These are phyloP conservation scores for Saccharomycopsis guyanensis DNA, from an alignment of 805 yeast species.

Conservation along the genomic window DNA sequence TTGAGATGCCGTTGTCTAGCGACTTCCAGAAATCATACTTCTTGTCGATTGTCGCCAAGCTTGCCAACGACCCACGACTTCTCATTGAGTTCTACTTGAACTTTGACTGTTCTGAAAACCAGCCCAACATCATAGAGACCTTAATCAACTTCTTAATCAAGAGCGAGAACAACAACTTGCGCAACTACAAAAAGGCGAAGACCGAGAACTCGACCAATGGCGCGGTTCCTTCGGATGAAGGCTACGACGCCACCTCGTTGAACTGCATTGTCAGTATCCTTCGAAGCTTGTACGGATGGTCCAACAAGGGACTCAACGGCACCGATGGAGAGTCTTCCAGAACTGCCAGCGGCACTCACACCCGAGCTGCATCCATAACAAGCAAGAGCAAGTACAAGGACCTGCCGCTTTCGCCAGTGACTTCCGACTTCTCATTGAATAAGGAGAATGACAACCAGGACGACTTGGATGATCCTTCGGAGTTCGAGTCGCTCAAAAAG, in stretches of 20 bases:
- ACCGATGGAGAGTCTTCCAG: slow-evolving; percentile 21
- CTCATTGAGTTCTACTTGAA: slow-evolving; percentile 88
- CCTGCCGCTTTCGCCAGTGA: slow-evolving; percentile 21
- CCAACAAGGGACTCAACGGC: slow-evolving; percentile 51
- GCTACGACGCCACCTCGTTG: slow-evolving; percentile 45
- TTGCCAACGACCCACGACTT: slow-evolving; percentile 84
- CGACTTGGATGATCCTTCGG: slow-evolving; percentile 65
- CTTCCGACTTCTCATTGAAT: slow-evolving; percentile 23
- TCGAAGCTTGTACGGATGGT: slow-evolving; percentile 79
- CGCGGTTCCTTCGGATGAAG: slow-evolving; percentile 46
- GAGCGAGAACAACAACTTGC: slow-evolving; percentile 26
- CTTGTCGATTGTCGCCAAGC: slow-evolving; percentile 67
- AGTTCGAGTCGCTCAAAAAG: slow-evolving; percentile 78
- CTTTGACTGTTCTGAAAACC: slow-evolving; percentile 82
- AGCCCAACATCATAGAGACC: slow-evolving; percentile 81
- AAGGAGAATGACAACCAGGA: slow-evolving; percentile 18
- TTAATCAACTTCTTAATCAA: slow-evolving; percentile 70
- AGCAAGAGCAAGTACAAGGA: slow-evolving; percentile 5
- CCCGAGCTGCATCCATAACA: slow-evolving; percentile 18
- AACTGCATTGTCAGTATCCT: slow-evolving; percentile 75
- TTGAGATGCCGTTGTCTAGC: slow-evolving; percentile 87
- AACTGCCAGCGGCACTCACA: slow-evolving; percentile 19
- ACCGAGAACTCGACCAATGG: slow-evolving; percentile 42
- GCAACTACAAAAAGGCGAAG: slow-evolving; percentile 13
- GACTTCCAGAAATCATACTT: slow-evolving; percentile 88